Evolutionary conservation across 148 eudicot genomes (phyloP), one percentile per base, ranked within the genome.

Genomic region (Vaccinium darrowii): DNA sequence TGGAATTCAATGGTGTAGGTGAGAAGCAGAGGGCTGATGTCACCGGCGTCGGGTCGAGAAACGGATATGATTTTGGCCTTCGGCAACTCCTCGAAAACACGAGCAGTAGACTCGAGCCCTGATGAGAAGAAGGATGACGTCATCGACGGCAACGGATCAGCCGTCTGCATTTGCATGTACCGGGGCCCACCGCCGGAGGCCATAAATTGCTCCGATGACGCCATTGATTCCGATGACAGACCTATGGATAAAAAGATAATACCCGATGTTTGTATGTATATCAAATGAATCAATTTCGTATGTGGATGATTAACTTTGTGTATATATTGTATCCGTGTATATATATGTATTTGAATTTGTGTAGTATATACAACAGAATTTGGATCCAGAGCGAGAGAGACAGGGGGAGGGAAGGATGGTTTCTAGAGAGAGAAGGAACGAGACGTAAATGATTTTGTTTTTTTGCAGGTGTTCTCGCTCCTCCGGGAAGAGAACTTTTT

Each of bases 81-180:
- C 14, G 98, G 99, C 91, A 96, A 91, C 92, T 96, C 98, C n/a
- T 92, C 93, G 85, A 96, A 96, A 56, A 96, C 88, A 86, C 92
- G 92, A 88, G 92, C 84, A 72, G 89, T 84, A 72, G 88, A 81
- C 88, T 92, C 53, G 51, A 88, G 87, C 12, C 72, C 69, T 56
- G 93, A 91, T 25, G 93, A 88, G 63, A 93, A 88, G 80, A 87
- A 86, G 14, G 98, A 76, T 5, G 80, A 91, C 57, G 87, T 30
- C 82, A 79, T 86, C 76, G 88, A 86, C 33, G 85, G 72, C 51
- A 85, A 54, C 58, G 88, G 89, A 87, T 93, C 96, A 30, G 74
- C 30, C 75, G 91, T 65, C 67, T 92, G 92, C 96, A 93, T 91
- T 78, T 91, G 92, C 23, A 87, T 87, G 92, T 92, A 90, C 21